phyloP scores from a whole-genome alignment of 1,284 basidiomycete genomes.

The Porogramme epimiltina region DNA sequence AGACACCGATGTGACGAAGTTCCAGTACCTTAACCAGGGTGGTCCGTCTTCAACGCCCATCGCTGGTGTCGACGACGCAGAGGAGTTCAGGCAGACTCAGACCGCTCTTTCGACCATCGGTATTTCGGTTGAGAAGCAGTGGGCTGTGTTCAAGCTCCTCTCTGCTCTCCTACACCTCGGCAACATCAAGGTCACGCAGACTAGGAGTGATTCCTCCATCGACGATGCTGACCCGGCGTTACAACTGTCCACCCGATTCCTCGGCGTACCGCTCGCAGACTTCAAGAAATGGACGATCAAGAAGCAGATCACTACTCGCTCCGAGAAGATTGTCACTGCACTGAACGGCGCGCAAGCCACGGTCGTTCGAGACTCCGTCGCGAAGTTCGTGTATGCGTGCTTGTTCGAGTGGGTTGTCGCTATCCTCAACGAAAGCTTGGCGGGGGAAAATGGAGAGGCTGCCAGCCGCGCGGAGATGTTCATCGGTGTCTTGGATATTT shows the following conservation, averaged over 20 bases:
- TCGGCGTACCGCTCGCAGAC: constrained; percentile 90
- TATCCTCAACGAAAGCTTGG: constrained; percentile 94
- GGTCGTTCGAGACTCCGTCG: constrained; percentile 96
- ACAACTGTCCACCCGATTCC: constrained; percentile 81
- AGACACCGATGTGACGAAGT: constrained; percentile 84
- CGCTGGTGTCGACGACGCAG: constrained; percentile 90
- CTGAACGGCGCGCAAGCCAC: constrained; percentile 89
- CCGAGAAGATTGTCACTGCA: constrained; percentile 92
- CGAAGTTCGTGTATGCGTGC: constrained; percentile 98
- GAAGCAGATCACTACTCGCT: constrained; percentile 94
- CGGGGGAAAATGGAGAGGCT: constrained; percentile 87
- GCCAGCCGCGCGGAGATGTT: constrained; percentile 92
- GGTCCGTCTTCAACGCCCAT: constrained; percentile 87
- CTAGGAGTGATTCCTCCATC: constrained; percentile 83
- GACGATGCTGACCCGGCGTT: constrained; percentile 87
- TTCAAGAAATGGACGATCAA: constrained; percentile 99
- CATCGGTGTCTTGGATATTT: constrained; percentile 97
- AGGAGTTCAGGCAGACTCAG: constrained; percentile 94
- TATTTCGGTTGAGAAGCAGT: constrained; percentile 96
- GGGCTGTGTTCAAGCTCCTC: constrained; percentile 95
- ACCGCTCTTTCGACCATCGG: constrained; percentile 96
- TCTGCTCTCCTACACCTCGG: constrained; percentile 95
- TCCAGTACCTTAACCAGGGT: constrained; percentile 93
- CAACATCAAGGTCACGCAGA: constrained; percentile 88
- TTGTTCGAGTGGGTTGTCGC: constrained; percentile 99